These are phyloP conservation scores for Fusarium burgessii DNA, from an alignment of 2,329 filamentous ascomycete genomes.

Conservation along the genomic window DNA sequence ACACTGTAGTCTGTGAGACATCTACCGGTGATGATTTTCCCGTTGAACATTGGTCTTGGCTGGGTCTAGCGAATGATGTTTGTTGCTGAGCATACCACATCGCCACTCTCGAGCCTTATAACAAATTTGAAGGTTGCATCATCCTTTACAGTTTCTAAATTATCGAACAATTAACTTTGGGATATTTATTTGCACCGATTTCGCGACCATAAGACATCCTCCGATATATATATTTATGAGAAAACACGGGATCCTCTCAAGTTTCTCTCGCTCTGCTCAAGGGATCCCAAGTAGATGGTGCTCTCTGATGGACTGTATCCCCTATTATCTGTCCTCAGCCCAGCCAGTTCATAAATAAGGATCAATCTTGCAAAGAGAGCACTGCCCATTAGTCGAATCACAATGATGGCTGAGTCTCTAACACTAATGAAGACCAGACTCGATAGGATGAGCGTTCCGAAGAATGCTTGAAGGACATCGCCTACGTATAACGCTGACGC, in stretches of 20 bases:
- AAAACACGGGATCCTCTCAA: background rate
- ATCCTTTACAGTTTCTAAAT: background rate
- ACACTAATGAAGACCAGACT: conserved; percentile 36
- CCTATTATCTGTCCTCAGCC: conserved; percentile 10
- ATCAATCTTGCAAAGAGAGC: conserved; percentile 20
- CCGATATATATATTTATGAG: background rate
- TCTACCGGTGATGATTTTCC: no score
- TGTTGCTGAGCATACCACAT: background rate
- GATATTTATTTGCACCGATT: background rate
- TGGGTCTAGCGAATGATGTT: background rate
- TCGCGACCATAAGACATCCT: background rate
- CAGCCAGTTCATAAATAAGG: conserved; percentile 26
- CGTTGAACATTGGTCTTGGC: background rate
- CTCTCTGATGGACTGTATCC: background rate
- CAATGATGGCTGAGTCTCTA: conserved; percentile 21
- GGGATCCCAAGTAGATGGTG: background rate
- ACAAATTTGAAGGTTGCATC: background rate
- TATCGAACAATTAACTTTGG: background rate
- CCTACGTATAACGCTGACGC: conserved; percentile 23
- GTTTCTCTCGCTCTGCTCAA: background rate
- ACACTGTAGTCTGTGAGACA: background rate
- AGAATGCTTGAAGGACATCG: conserved; percentile 26
- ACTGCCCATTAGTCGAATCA: conserved; percentile 23
- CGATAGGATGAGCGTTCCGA: conserved; percentile 25
- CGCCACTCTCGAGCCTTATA: background rate